phyloP scores from a whole-genome alignment of 2,329 filamentous ascomycete genomes.

The Ilyonectria robusta region DNA sequence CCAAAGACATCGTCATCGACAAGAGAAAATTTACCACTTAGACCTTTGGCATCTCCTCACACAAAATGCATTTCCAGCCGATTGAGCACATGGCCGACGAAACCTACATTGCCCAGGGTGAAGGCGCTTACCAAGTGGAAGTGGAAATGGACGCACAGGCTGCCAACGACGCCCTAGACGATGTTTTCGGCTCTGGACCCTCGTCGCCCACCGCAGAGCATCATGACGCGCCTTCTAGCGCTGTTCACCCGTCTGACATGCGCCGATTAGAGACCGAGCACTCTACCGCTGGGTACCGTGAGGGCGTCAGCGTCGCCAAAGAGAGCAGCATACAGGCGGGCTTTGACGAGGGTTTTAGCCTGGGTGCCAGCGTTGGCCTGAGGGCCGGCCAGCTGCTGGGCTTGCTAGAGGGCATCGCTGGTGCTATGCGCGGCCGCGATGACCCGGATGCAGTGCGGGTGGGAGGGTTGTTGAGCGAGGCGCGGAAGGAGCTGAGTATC shows the following conservation, averaged over 20 bases:
- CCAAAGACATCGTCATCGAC: not conserved
- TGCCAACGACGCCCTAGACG: slow-evolving; percentile 51
- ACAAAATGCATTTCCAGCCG: slow-evolving; percentile 54
- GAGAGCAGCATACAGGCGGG: slow-evolving; percentile 83
- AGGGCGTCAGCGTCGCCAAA: slow-evolving; percentile 86
- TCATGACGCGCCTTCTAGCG: slow-evolving; percentile 20
- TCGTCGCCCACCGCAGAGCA: slow-evolving; percentile 39
- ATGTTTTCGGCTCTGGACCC: slow-evolving; percentile 54
- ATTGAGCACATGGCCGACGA: slow-evolving; percentile 49
- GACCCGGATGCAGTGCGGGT: slow-evolving; percentile 42
- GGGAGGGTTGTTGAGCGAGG: slow-evolving; percentile 60
- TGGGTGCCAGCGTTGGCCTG: slow-evolving; percentile 86
- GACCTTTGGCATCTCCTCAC: slow-evolving; percentile 10
- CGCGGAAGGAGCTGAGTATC: slow-evolving; percentile 72
- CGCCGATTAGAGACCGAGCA: slow-evolving; percentile 82
- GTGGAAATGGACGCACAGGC: slow-evolving; percentile 21
- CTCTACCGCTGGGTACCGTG: slow-evolving; percentile 89
- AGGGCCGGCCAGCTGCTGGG: slow-evolving; percentile 83
- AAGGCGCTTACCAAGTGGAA: slow-evolving; percentile 31
- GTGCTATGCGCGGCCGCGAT: slow-evolving; percentile 57
- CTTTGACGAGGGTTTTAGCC: slow-evolving; percentile 90
- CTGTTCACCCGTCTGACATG: slow-evolving; percentile 73
- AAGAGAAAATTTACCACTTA: not conserved
- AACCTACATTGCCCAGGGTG: slow-evolving; percentile 41
- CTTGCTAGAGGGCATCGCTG: slow-evolving; percentile 78